Evolutionary conservation across 768 basidiomycete species (phyloP).

Genomic region (Suillus occidentalis): DNA sequence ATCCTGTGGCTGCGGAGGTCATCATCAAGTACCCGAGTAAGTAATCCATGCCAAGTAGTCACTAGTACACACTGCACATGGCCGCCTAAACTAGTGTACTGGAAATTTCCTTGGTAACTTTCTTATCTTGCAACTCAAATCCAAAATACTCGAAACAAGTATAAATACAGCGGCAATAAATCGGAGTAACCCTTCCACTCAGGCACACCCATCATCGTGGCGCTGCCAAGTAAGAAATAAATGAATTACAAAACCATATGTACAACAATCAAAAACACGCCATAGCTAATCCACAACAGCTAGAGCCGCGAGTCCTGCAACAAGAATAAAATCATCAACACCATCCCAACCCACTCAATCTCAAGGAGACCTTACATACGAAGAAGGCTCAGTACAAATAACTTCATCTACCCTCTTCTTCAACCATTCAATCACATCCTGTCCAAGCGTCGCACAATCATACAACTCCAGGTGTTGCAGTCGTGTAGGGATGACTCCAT

Average conservation of each 20-base stretch:
- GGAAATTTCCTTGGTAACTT: background rate
- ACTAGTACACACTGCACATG: background rate
- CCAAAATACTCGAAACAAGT: background rate
- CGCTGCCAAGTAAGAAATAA: background rate
- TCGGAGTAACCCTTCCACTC: background rate
- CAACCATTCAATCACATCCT: slow-evolving; percentile 72
- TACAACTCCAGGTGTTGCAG: slow-evolving; percentile 61
- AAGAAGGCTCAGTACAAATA: slow-evolving; percentile 55
- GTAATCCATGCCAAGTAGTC: background rate
- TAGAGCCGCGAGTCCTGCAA: slow-evolving; percentile 9
- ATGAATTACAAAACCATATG: background rate
- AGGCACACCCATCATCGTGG: background rate
- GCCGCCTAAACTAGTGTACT: background rate
- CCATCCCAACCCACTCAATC: background rate
- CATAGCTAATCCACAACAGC: slow-evolving; percentile 1
- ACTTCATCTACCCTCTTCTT: slow-evolving; percentile 61
- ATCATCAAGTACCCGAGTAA: background rate
- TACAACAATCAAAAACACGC: slow-evolving; percentile 11
- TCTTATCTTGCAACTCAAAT: background rate
- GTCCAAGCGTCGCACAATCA: slow-evolving; percentile 64
- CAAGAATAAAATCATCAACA: background rate
- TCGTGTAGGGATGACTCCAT: slow-evolving; percentile 51
- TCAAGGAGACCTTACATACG: slow-evolving; percentile 43
- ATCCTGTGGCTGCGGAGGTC: no score
- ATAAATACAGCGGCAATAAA: background rate